Percentiles rank a stretch among this genome's conserved stretches.
phyloP scores from a whole-genome alignment of 2,329 filamentous ascomycete genomes.

The Pseudogymnoascus sp. region DNA sequence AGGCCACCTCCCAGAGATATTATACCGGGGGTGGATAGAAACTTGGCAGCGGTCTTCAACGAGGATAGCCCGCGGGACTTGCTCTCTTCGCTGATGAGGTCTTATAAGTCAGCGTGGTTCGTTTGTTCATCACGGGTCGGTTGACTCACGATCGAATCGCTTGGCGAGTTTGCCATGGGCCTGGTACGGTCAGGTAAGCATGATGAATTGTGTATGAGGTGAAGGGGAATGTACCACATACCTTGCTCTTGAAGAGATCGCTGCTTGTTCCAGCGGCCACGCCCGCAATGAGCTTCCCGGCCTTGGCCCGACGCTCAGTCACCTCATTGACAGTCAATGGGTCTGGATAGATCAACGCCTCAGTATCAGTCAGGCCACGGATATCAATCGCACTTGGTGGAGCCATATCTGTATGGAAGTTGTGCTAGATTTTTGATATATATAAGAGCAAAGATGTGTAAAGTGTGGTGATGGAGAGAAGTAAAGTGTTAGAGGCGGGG shows the following conservation, averaged over 20 bases:
- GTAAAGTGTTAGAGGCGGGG: not conserved
- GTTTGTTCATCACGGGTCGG: not conserved
- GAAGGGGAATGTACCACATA: constrained; percentile 31
- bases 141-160: constrained; percentile 70
- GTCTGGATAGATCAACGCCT: constrained; percentile 22
- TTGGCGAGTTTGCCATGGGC: constrained; percentile 62
- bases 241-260: constrained; percentile 73
- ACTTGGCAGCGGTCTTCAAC: constrained; percentile 75
- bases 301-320: constrained; percentile 57
- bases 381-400: constrained; percentile 22
- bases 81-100: constrained; percentile 56
- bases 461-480: not conserved
- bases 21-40: constrained; percentile 69
- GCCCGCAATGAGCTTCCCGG: constrained; percentile 64
- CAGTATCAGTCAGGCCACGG: constrained; percentile 38
- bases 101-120: constrained; percentile 17
- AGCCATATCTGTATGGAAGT: not conserved
- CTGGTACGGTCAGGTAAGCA: constrained; percentile 30
- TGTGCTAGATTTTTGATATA: not conserved
- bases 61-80: constrained; percentile 54
- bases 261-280: constrained; percentile 70
- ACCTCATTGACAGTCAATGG: constrained; percentile 59
- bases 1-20: constrained; percentile 91
- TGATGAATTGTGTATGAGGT: constrained; percentile 16
- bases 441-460: not conserved